Evolutionary conservation across 1,284 basidiomycete species (phyloP), one percentile per base, ranked within the genome.

Genomic region (Kalmanozyma brasiliensis): DNA sequence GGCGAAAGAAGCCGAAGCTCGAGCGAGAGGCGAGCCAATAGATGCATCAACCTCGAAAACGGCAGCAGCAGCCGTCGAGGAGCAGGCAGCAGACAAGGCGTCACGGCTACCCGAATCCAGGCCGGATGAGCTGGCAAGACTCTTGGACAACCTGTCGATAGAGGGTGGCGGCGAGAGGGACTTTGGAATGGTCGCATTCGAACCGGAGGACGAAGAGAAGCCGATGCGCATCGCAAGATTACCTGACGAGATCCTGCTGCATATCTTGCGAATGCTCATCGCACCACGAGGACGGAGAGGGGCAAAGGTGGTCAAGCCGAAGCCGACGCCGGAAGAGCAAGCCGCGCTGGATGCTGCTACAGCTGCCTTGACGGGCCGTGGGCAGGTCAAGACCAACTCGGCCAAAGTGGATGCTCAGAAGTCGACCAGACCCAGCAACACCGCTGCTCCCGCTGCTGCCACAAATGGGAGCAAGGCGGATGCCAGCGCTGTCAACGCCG

Each of bases 181-280:
- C 33, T 69, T 76, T 35, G 40, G 29, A 6, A 16, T 26, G 2
- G 43, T 73, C 16, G 37, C 41, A 16, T 75, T 78, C 19, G 46
- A 19, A 19, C 67, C 74, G 2, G 70, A 60, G 40, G 76, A 80
- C 49, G 74, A 73, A 29, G 69, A 74, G 16, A 45, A 52, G 40
- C 51, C 60, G 10, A 47, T 75, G 49, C 61, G 60, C 7, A 59
- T 70, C 14, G 62, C 57, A 6, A 63, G 49, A 10, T 45, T 81
- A 9, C 79, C 79, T 0, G 78, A 80, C 38, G 79, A 81, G 38
- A 29, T 81, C 2, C 60, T 79, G 37, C 37, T 79, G 22, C 49
- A 58, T 36, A 72, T 81, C 29, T 44, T 78, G 4, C 33, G 46
- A 20, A 61, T 72, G 49, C 45, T 78, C 32, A 70, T 67, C 16